A percentile compares a stretch with the other conserved stretches of the same genome.
Evolutionary conservation across 2,329 filamentous ascomycete species (phyloP).

Genomic region (Diplodia mutila): DNA sequence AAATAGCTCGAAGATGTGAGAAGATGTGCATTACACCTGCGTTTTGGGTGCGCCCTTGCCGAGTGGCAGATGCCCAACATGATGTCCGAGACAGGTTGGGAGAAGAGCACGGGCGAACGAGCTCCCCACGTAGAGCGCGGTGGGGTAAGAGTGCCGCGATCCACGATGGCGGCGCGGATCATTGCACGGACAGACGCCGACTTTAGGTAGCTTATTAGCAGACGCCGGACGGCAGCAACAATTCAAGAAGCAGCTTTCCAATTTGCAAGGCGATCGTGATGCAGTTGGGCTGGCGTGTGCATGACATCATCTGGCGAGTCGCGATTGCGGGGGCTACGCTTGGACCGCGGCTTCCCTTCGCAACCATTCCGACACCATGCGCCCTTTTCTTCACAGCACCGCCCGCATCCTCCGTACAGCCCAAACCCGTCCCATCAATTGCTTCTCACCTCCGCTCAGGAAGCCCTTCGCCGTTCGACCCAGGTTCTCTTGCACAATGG

Average conservation of each 20-base stretch:
- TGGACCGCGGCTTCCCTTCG: background rate
- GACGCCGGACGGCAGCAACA: background rate
- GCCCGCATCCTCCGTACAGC: conserved; percentile 15
- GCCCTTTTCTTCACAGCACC: background rate
- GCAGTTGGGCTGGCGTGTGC: background rate
- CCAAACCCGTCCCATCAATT: background rate
- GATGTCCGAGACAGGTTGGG: too few relatives aligned
- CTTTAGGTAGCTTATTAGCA: background rate
- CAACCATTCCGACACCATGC: background rate
- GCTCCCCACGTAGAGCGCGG: too few relatives aligned
- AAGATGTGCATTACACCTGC: too few relatives aligned
- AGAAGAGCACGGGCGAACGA: too few relatives aligned
- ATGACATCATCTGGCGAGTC: conserved; percentile 11
- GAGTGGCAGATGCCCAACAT: too few relatives aligned
- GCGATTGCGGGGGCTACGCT: conserved; percentile 4
- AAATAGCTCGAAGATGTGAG: too few relatives aligned
- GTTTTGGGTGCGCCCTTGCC: too few relatives aligned
- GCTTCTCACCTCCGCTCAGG: background rate
- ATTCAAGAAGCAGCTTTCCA: background rate
- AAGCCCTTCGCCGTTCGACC: background rate
- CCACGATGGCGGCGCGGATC: background rate
- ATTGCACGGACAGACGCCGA: background rate
- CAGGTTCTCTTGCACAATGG: conserved; percentile 20
- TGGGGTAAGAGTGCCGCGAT: too few relatives aligned
- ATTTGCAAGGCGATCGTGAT: background rate